These are phyloP conservation scores for Metschnikowia henanensis DNA, from an alignment of 805 yeast species.

Conservation along the genomic window DNA sequence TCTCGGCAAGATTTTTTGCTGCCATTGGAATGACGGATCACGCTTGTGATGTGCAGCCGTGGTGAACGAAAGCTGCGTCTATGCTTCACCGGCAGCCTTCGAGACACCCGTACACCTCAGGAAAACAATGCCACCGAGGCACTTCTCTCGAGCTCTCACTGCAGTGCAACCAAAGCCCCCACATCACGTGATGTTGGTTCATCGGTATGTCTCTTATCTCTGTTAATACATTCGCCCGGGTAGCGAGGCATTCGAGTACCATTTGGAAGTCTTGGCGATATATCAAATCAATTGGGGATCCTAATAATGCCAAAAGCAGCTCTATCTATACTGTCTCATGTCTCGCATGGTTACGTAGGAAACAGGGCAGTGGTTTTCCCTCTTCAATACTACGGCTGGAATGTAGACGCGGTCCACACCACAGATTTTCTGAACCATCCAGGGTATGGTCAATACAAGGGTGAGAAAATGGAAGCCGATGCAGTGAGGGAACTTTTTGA, in stretches of 20 bases:
- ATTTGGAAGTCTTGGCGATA: too few species aligned
- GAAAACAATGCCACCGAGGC: not conserved
- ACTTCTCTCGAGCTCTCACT: not conserved
- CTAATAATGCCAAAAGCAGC: conserved; percentile 9
- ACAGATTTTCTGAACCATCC: conserved; percentile 23
- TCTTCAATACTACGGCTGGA: conserved; percentile 21
- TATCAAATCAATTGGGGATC: too few species aligned
- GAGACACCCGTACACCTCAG: not conserved
- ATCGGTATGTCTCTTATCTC: too few species aligned
- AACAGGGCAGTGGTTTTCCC: conserved; percentile 20
- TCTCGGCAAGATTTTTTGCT: conserved; percentile 30
- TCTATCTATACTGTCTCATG: conserved; percentile 21
- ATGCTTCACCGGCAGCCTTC: not conserved
- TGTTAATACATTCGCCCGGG: too few species aligned
- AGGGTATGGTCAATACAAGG: conserved; percentile 18
- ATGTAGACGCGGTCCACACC: conserved; percentile 21
- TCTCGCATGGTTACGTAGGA: conserved; percentile 22
- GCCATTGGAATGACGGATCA: conserved; percentile 9
- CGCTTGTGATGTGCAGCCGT: not conserved
- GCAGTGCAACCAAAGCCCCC: not conserved
- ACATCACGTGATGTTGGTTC: too few species aligned
- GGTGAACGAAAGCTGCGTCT: not conserved
- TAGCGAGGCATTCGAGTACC: too few species aligned
- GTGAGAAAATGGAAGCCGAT: conserved; percentile 38
- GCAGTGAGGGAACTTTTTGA: conserved; percentile 49